Base-by-base conservation (phyloP, 164 flowering plant species). In the Sextonia rubra region DNA sequence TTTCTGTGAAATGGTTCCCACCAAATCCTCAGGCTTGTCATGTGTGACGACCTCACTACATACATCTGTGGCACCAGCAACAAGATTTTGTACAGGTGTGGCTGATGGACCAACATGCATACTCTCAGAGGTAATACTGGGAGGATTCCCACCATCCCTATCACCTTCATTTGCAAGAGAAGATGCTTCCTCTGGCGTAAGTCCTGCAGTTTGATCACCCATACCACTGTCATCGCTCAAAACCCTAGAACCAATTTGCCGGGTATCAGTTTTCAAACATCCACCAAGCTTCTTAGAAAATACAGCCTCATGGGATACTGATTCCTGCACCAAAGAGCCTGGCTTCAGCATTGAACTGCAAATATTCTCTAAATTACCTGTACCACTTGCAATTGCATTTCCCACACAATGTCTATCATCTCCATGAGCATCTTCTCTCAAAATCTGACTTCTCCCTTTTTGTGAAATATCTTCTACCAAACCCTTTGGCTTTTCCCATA, bases 171-270 rank as follows among this genome's bases (percentile, higher is more conserved):
- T 37, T 37, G 44, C 44, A 37, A 37, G 9, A 5, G 44, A 37
- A 37, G 11, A 71, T 47, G 32, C 77, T 25, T 74, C 78, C 60
- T 56, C 68, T 49, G 49, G 71, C 56, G 12, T 1, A 69, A 47
- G 68, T 15, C 71, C 77, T 62, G 70, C 44, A 73, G 72, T 73
- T 12, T 48, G 73, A 60, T 80, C 81, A 69, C 56, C 71, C 24
- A 26, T 49, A 47, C 69, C 78, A 58, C 29, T 14, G 25, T 70
- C 74, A 47, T 71, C 58, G 26, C 52, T 22, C 14, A 20, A 29
- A 69, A 55, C 14, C 64, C 23, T 64, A 27, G 18, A 56, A 26
- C 32, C 47, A 47, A 69, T 20, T 56, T 7, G 48, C 15, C 60
- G 29, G 60, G 73, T 18, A 44, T 44, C 66, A 32, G 23, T 23